These are phyloP conservation scores for Pseudocercospora macadamiae DNA, from an alignment of 2,329 filamentous ascomycete species.

Conservation along the genomic window DNA sequence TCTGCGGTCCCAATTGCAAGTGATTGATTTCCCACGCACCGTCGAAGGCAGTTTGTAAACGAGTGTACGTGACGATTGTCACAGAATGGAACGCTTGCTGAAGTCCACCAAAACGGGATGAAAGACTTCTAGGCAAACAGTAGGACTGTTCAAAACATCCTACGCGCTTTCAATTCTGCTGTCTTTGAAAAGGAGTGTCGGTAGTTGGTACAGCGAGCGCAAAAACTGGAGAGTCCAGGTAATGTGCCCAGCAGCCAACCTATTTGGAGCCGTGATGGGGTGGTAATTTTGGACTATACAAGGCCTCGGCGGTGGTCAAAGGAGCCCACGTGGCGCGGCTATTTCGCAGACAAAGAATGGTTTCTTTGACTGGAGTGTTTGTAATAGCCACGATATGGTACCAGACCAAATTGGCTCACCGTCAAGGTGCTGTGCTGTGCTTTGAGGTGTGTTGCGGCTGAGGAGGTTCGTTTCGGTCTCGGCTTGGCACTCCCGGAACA, in stretches of 20 bases:
- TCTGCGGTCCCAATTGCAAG: not conserved
- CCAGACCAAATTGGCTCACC: slow-evolving; percentile 23
- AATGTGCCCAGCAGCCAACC: not conserved
- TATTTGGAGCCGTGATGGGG: slow-evolving; percentile 5
- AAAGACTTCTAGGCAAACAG: slow-evolving; percentile 15
- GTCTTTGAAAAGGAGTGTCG: slow-evolving; percentile 35
- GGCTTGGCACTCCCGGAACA: slow-evolving; percentile 21
- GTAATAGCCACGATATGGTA: slow-evolving; percentile 17
- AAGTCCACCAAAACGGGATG: slow-evolving; percentile 24
- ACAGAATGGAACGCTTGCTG: slow-evolving; percentile 33
- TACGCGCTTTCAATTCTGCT: slow-evolving; percentile 22
- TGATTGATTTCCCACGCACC: slow-evolving; percentile 26
- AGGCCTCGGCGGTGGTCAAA: slow-evolving; percentile 11
- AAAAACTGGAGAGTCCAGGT: slow-evolving; percentile 1
- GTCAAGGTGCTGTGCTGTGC: slow-evolving; percentile 10
- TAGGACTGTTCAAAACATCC: slow-evolving; percentile 31
- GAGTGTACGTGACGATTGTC: slow-evolving; percentile 55
- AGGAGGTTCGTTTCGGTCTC: slow-evolving; percentile 16
- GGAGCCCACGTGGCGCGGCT: slow-evolving; percentile 21
- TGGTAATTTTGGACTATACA: slow-evolving; percentile 9
- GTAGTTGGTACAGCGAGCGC: slow-evolving; percentile 32
- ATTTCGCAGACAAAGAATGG: slow-evolving; percentile 23
- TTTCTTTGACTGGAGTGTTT: slow-evolving; percentile 24
- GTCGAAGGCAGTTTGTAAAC: slow-evolving; percentile 48
- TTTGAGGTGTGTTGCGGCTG: slow-evolving; percentile 23